These are phyloP conservation scores for Chaetomium sp. DNA, from an alignment of 2,329 filamentous ascomycete genomes.

Conservation along the genomic window DNA sequence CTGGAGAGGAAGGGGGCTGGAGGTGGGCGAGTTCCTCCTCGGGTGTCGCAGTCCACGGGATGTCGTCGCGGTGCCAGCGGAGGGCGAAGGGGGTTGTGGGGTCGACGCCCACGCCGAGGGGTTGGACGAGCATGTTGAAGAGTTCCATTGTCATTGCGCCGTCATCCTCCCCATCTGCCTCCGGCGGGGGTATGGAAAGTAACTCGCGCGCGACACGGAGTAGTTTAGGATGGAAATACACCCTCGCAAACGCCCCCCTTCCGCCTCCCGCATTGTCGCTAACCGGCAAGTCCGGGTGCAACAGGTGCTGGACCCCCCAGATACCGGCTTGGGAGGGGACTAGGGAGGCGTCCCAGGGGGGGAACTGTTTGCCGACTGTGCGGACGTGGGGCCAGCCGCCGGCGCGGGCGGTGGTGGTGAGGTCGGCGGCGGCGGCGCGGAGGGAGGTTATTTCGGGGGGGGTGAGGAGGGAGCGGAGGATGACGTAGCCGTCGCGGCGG, in stretches of 20 bases:
- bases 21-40: constrained; percentile 63
- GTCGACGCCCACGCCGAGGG: constrained; percentile 38
- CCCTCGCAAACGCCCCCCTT: constrained; percentile 53
- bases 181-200: constrained; percentile 31
- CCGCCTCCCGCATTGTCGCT: constrained; percentile 36
- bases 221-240: constrained; percentile 66
- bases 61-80: constrained; percentile 81
- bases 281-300: constrained; percentile 64
- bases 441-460: constrained; percentile 50
- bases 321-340: constrained; percentile 53
- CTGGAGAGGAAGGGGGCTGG: constrained; percentile 8
- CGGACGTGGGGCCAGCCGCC: constrained; percentile 77
- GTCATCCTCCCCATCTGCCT: constrained; percentile 40
- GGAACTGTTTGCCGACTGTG: constrained; percentile 84
- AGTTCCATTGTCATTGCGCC: constrained; percentile 71
- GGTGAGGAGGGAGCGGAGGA: constrained; percentile 59
- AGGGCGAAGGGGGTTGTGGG: constrained; percentile 56
- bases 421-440: constrained; percentile 50
- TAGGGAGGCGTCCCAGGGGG: constrained; percentile 63
- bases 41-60: constrained; percentile 56
- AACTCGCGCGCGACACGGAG: constrained; percentile 59
- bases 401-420: constrained; percentile 56
- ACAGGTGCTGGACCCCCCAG: constrained; percentile 83
- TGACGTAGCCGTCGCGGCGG: constrained; percentile 66
- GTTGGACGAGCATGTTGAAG: constrained; percentile 77